Evolutionary conservation across 2,329 filamentous ascomycete genomes (phyloP), one percentile per base, ranked within the genome.

Genomic region (Fusarium stilboides): DNA sequence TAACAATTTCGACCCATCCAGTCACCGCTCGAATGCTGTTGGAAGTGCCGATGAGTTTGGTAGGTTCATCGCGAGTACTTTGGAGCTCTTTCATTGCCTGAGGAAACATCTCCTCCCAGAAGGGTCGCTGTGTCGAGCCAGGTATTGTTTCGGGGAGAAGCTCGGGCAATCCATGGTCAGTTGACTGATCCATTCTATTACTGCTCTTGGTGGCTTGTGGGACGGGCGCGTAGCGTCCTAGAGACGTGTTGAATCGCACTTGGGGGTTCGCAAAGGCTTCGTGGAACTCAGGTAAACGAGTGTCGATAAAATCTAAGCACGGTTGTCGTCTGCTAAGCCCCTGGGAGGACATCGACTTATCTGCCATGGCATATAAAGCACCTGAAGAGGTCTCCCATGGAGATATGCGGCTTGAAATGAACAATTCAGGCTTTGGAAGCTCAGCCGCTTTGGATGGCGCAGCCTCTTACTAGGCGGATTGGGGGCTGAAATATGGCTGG

Each of bases 131-230:
- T 2, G 6, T 7, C 1, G 36, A 14, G 6, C 17, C 5, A 3
- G 15, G 2, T 0, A 2, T 3, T 3, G 3, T 4, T 2, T 14
- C 24, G 1, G 36, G 49, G 0, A 31, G 24, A 1, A 52, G 19
- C 1, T 42, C n/a, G 8, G 24, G 49, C 12, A 31, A 5, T 0
- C 8, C 24, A 52, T 52, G 14, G 3, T 42, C 24, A 4, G 6
- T 8, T 1, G 14, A 3, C 6, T 9, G 5, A 1, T 10, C 6
- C 5, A 15, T 9, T 5, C 13, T 14, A 2, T 2, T 2, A 13
- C 1, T 14, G 5, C 19, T 36, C 34, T 40, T 26, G n/a, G 8
- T 17, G 14, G 2, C 6, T 2, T 3, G 22, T 7, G 1, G 2
- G 33, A 42, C 42, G 8, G 49, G 36, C 24, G 26, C 36, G 6